Conservation (phyloP, 2,329 filamentous ascomycete species). For the Trichoderma simmonsii region DNA sequence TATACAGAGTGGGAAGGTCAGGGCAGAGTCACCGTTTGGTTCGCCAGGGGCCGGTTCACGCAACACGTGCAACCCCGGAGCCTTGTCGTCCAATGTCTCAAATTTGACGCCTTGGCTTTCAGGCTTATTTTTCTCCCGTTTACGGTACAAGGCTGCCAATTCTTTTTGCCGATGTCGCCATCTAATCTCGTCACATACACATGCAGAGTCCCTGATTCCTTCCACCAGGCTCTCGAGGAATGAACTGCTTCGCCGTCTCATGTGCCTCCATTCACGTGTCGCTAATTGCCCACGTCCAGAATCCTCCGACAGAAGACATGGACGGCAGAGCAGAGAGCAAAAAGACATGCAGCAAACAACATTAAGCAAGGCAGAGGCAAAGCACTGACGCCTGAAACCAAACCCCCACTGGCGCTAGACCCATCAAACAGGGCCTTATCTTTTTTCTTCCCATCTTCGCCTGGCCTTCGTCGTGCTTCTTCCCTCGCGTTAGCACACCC, state of each 20-base stretch:
- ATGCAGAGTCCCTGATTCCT: neutral
- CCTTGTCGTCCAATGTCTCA: neutral
- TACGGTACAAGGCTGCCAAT: neutral
- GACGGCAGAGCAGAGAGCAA: neutral
- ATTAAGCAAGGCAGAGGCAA: neutral
- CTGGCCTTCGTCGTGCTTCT: neutral
- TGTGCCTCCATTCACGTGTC: neutral
- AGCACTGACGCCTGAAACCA: conserved; percentile 10
- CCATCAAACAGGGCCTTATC: conserved; percentile 11
- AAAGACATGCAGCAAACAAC: neutral
- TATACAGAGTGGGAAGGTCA: conserved; percentile 2
- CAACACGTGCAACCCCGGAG: conserved; percentile 5
- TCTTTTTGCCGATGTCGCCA: neutral
- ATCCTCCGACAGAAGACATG: neutral
- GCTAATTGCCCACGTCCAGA: neutral
- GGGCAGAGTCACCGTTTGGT: neutral
- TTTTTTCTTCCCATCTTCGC: neutral
- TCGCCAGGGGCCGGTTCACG: neutral
- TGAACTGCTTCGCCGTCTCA: neutral
- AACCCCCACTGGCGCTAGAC: neutral
- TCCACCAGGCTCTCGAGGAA: neutral
- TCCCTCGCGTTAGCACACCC: neutral
- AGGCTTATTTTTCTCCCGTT: neutral
- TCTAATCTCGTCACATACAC: too few relatives aligned
- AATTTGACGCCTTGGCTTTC: neutral